These are phyloP conservation scores for Pseudocercospora fijiensis DNA, from an alignment of 2,329 filamentous ascomycete genomes.

Conservation along the genomic window DNA sequence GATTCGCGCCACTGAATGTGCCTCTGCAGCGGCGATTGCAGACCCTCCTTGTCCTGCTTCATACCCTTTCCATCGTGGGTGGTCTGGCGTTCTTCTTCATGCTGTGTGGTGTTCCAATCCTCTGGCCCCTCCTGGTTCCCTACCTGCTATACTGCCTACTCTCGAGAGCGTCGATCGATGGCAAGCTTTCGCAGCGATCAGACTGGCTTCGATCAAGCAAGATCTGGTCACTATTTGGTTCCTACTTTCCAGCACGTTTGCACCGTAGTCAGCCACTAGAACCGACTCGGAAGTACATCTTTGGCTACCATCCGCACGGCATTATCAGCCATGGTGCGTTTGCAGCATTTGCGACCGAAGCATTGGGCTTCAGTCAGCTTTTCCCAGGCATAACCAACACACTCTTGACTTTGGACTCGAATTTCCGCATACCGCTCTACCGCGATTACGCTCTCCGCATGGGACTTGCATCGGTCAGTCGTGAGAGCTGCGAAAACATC, in stretches of 20 bases:
- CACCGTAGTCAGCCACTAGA: conserved; percentile 80
- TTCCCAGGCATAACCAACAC: conserved; percentile 96
- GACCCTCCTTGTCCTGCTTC: conserved; percentile 50
- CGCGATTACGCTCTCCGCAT: conserved; percentile 89
- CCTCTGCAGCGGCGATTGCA: conserved; percentile 52
- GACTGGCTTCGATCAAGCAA: conserved; percentile 69
- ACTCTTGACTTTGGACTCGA: conserved; percentile 87
- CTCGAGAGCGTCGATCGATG: conserved; percentile 74
- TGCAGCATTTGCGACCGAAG: conserved; percentile 85
- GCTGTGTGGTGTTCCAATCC: conserved; percentile 83
- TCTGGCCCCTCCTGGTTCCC: conserved; percentile 75
- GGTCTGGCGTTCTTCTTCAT: conserved; percentile 80
- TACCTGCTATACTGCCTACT: conserved; percentile 83
- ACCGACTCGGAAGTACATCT: conserved; percentile 86
- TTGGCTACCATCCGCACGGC: conserved; percentile 95
- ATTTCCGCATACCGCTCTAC: conserved; percentile 92
- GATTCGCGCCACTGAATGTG: conserved; percentile 83
- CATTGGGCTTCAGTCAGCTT: conserved; percentile 77
- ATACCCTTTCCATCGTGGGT: conserved; percentile 51
- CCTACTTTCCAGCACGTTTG: conserved; percentile 85
- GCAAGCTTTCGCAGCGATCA: conserved; percentile 70
- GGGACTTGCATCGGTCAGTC: conserved; percentile 84
- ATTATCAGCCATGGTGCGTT: conserved; percentile 98
- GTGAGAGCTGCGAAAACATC: conserved; percentile 86
- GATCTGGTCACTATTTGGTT: conserved; percentile 85